Conservation (phyloP, 1,284 basidiomycete species). For the Apiotrichum gracile region DNA sequence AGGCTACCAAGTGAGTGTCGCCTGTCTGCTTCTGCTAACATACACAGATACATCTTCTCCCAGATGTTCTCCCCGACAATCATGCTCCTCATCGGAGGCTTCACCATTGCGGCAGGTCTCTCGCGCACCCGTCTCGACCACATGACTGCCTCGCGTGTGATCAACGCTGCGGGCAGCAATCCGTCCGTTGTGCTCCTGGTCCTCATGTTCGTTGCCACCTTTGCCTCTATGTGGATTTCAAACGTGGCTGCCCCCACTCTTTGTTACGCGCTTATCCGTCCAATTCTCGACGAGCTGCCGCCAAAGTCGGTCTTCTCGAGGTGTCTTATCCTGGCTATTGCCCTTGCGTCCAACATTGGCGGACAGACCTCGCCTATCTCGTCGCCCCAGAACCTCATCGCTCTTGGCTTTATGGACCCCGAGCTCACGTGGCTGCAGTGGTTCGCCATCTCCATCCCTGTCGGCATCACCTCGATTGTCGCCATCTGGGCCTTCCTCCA, state of each 20-base stretch:
- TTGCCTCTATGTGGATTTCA: conserved; percentile 99
- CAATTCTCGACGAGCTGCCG: conserved; percentile 87
- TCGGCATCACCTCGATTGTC: conserved; percentile 75
- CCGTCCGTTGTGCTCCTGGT: conserved; percentile 83
- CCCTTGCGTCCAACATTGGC: conserved; percentile 96
- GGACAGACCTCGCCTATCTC: conserved; percentile 87
- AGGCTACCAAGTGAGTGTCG: conserved; percentile 71
- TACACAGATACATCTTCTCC: conserved; percentile 66
- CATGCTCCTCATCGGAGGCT: conserved; percentile 94
- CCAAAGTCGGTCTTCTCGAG: conserved; percentile 81
- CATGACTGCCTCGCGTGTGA: conserved; percentile 83
- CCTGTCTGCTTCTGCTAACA: conserved; percentile 37
- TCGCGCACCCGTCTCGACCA: conserved; percentile 98
- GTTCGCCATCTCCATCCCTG: conserved; percentile 91
- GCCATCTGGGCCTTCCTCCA: conserved; percentile 89
- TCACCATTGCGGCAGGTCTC: conserved; percentile 93
- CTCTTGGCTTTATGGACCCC: conserved; percentile 79
- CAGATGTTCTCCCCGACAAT: conserved; percentile 63
- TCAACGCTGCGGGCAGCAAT: conserved; percentile 80
- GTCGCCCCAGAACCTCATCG: conserved; percentile 96
- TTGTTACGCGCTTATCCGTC: conserved; percentile 97
- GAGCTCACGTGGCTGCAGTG: conserved; percentile 83
- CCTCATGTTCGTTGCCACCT: conserved; percentile 95
- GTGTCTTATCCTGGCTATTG: conserved; percentile 90
- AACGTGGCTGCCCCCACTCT: conserved; percentile 97